Conservation (phyloP, 805 yeast genomes). For the Torulaspora franciscae region DNA sequence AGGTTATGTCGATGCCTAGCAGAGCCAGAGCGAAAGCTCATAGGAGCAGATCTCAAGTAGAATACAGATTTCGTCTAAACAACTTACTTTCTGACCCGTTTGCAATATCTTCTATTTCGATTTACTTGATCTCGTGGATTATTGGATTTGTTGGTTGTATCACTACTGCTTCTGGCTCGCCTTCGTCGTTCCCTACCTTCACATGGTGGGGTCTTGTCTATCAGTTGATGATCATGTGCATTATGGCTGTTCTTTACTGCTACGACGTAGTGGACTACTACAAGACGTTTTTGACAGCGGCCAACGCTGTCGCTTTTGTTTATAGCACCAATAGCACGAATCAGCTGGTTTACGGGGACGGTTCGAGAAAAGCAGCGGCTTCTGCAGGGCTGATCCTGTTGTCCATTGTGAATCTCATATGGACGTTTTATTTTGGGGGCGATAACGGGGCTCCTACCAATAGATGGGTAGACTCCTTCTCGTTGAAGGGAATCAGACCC, state of each 20-base stretch:
- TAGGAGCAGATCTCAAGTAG: slow-evolving; percentile 24
- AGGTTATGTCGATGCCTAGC: slow-evolving; percentile 20
- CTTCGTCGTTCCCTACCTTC: slow-evolving; percentile 64
- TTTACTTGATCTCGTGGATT: slow-evolving; percentile 77
- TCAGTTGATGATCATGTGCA: slow-evolving; percentile 56
- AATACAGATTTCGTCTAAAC: slow-evolving; percentile 36
- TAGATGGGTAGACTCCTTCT: slow-evolving; percentile 78
- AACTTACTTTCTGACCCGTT: slow-evolving; percentile 79
- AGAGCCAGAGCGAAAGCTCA: slow-evolving; percentile 25
- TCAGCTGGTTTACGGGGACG: slow-evolving; percentile 62
- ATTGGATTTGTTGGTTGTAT: slow-evolving; percentile 85
- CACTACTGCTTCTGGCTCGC: slow-evolving; percentile 41
- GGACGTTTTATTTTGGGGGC: slow-evolving; percentile 88
- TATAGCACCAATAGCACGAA: slow-evolving; percentile 84
- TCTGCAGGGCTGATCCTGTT: slow-evolving; percentile 87
- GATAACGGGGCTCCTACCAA: slow-evolving; percentile 85
- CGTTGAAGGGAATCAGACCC: slow-evolving; percentile 47
- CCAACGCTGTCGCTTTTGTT: slow-evolving; percentile 62
- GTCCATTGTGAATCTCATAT: slow-evolving; percentile 73
- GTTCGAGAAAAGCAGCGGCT: slow-evolving; percentile 71
- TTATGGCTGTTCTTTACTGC: slow-evolving; percentile 50
- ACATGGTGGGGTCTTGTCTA: slow-evolving; percentile 97
- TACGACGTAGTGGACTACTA: slow-evolving; percentile 64
- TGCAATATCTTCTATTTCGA: slow-evolving; percentile 73
- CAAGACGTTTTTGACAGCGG: slow-evolving; percentile 43